Percentiles rank a stretch among this genome's conserved stretches.
Evolutionary conservation across 768 basidiomycete genomes (phyloP).

Genomic region (Lyophyllum semitale): DNA sequence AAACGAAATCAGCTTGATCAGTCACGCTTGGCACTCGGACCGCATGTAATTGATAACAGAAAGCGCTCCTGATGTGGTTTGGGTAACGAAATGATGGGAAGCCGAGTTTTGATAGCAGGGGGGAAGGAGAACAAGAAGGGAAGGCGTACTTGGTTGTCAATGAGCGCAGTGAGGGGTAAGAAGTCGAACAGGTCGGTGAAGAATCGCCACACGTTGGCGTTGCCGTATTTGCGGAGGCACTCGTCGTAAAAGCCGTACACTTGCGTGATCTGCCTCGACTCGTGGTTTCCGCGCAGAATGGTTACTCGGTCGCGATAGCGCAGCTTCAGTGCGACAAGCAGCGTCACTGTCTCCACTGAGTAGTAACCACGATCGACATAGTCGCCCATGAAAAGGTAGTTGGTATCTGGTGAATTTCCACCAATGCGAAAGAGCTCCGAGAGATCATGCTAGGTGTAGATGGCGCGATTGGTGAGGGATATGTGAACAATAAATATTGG

Average conservation of each 20-base stretch:
- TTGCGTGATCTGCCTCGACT: slow-evolving; percentile 98
- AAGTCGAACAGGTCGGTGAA: slow-evolving; percentile 99
- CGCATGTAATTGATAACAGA: slow-evolving; percentile 5
- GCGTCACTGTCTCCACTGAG: slow-evolving; percentile 97
- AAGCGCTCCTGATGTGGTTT: slow-evolving; percentile 12
- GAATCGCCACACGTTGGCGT: slow-evolving; percentile 99
- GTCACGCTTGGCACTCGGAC: slow-evolving; percentile 15
- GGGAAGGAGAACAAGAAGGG: slow-evolving; percentile 6
- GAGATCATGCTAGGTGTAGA: slow-evolving; percentile 84
- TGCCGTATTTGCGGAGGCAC: slow-evolving; percentile 98
- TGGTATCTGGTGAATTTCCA: slow-evolving; percentile 98
- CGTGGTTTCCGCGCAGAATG: slow-evolving; percentile 97
- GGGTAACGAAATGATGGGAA: slow-evolving; percentile 6
- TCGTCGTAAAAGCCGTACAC: slow-evolving; percentile 99
- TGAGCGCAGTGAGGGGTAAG: slow-evolving; percentile 94
- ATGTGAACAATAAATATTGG: slow-evolving; percentile 10
- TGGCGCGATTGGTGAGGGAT: slow-evolving; percentile 9
- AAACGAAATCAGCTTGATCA: slow-evolving; percentile 18
- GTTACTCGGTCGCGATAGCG: slow-evolving; percentile 98
- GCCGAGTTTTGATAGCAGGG: slow-evolving; percentile 7
- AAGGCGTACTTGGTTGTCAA: slow-evolving; percentile 94
- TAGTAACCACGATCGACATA: slow-evolving; percentile 99
- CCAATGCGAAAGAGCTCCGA: slow-evolving; percentile 99
- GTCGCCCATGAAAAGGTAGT: slow-evolving; percentile 99
- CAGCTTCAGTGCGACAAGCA: slow-evolving; percentile 95